Evolutionary conservation across 306 rosid species (phyloP).

Genomic region (Cicer judaicum): DNA sequence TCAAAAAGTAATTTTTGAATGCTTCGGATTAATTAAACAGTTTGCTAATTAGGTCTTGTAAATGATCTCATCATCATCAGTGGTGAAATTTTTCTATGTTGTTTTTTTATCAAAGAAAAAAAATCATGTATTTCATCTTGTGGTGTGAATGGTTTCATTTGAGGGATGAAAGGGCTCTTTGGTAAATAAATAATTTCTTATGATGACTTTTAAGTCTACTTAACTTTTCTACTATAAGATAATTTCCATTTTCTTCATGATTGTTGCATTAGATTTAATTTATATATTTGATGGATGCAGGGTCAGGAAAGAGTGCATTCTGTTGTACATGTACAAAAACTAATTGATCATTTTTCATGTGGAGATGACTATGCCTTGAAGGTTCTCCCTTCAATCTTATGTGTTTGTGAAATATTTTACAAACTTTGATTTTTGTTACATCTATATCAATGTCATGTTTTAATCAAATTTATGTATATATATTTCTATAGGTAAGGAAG

Average conservation of each 20-base stretch:
- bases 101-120: background rate
- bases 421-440: conserved; percentile 32
- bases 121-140: background rate
- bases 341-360: conserved; percentile 60
- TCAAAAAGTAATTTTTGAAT: conserved; percentile 21
- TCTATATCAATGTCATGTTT: background rate
- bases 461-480: conserved; percentile 21
- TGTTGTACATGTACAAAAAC: conserved; percentile 46
- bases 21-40: background rate
- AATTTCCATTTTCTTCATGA: background rate
- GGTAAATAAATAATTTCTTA: conserved; percentile 14
- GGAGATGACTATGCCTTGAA: conserved; percentile 64
- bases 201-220: conserved; percentile 19
- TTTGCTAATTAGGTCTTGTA: background rate
- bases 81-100: background rate
- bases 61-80: background rate
- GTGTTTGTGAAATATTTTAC: background rate
- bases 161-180: conserved; percentile 7
- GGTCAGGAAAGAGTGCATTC: conserved; percentile 53
- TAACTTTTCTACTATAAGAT: conserved; percentile 18
- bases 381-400: conserved; percentile 50
- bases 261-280: background rate
- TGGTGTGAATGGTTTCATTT: conserved; percentile 12
- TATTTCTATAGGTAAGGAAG: conserved; percentile 64
- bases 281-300: conserved; percentile 49